Evolutionary conservation across 306 rosid species (phyloP), one percentile per base, ranked within the genome.

Genomic region (Prunus campanulata): DNA sequence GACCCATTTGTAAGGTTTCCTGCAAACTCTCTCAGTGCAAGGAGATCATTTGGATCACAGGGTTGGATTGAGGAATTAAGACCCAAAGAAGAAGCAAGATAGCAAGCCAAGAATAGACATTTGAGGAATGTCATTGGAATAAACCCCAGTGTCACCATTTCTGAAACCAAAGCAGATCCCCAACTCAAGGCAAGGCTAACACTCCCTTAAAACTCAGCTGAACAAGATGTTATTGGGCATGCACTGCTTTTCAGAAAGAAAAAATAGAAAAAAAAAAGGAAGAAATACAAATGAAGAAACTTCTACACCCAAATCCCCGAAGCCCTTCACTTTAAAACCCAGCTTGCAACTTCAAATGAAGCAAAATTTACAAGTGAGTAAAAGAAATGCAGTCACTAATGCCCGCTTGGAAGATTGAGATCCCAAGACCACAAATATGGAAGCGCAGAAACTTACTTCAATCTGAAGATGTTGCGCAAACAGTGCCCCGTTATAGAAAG

Each of bases 21-120:
- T 50, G 89, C 91, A 85, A 91, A 87, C 67, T 83, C 88, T 75
- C 84, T 91, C 74, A 91, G 74, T 8, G 93, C 92, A 79, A 71
- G 59, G 52, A 84, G 71, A 89, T 91, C 97, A 57, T 57, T 71
- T 14, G 86, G 87, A 80, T 91, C 70, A 78, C 94, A 91, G 29
- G 84, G 65, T 60, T 11, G 46, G n/a, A 51, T 72, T 47, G 78
- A 59, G 65, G 60, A 67, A 60, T 71, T 67, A 59, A 87, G 83
- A 80, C 83, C 83, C 68, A 80, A 44, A 74, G 85, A 86, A 12
- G 72, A 80, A 81, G 68, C 79, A 75, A 87, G 48, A 25, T 83
- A 87, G 78, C 85, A 89, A 78, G 85, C 84, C 70, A 86, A 77
- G 32, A 87, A 62, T 46, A 88, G 72, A 83, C 86, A 87, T 71